phyloP scores from a whole-genome alignment of 306 rosid genomes.

The Prunus dulcis region DNA sequence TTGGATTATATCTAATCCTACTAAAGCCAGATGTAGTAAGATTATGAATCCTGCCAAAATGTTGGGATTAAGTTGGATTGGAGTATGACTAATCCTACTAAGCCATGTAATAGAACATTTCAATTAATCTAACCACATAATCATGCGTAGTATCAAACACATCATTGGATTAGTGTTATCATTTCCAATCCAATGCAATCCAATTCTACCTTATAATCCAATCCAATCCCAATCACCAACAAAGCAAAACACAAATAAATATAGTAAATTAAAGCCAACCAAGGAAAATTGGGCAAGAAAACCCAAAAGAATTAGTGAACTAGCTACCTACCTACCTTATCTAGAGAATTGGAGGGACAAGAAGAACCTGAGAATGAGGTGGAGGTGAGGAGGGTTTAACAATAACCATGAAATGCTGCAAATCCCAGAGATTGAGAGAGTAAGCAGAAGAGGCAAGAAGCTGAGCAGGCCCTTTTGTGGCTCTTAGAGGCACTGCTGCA shows the following conservation, averaged over 20 bases:
- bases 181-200: too few species aligned
- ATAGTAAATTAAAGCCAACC: neutral
- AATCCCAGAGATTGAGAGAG: constrained; percentile 75
- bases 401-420: constrained; percentile 86
- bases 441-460: constrained; percentile 64
- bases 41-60: too few species aligned
- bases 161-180: too few species aligned
- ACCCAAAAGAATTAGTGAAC: neutral
- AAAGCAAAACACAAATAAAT: neutral
- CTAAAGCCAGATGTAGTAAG: too few species aligned
- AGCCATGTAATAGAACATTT: too few species aligned
- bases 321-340: neutral
- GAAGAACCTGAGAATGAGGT: constrained; percentile 55
- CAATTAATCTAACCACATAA: too few species aligned
- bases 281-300: neutral
- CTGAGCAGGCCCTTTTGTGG: constrained; percentile 87
- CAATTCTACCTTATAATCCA: too few species aligned
- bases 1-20: too few species aligned
- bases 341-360: constrained; percentile 9
- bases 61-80: too few species aligned
- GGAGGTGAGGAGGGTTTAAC: constrained; percentile 48
- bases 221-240: neutral
- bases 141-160: too few species aligned
- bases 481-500: constrained; percentile 77
- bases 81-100: too few species aligned